Conservation (phyloP, 31 red algal genomes). For the Asparagopsis taxiformis region DNA sequence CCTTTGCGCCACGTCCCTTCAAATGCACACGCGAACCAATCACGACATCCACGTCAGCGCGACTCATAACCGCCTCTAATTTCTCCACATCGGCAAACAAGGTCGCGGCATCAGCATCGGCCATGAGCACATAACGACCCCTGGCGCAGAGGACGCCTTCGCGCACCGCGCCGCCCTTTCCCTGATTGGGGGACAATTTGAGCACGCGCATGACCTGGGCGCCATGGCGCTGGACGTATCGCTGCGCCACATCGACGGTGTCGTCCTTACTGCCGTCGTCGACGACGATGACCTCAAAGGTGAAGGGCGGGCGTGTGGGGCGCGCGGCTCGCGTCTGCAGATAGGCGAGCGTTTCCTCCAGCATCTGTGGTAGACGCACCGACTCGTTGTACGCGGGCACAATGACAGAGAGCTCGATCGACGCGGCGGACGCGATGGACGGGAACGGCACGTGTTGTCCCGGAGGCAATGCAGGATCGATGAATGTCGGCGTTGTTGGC, state of each 20-base stretch:
- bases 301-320: no score
- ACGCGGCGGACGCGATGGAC: no score
- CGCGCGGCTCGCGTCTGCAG: slow-evolving; percentile 54
- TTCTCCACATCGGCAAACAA: slow-evolving; percentile 68
- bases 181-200: slow-evolving; percentile 45
- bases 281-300: slow-evolving; percentile 84
- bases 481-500: no score
- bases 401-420: slow-evolving; percentile 60
- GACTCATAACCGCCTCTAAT: slow-evolving; percentile 30
- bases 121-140: slow-evolving; percentile 80
- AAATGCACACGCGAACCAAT: slow-evolving; percentile 74
- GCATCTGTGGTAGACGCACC: slow-evolving; percentile 67
- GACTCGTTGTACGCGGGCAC: slow-evolving; percentile 93
- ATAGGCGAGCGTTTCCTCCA: slow-evolving; percentile 73
- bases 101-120: slow-evolving; percentile 96
- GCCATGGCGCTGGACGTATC: slow-evolving; percentile 22
- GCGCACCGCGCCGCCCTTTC: slow-evolving; percentile 88
- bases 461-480: no score
- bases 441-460: no score
- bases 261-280: slow-evolving; percentile 83
- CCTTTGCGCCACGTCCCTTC: slow-evolving; percentile 9
- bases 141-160: slow-evolving; percentile 59
- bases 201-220: slow-evolving; percentile 55
- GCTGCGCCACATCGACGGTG: slow-evolving; percentile 47
- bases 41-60: slow-evolving; percentile 26